Percentiles rank a stretch among this genome's conserved stretches.
These are phyloP conservation scores for Amanita polypyramis DNA, from an alignment of 768 basidiomycete genomes.

Conservation along the genomic window DNA sequence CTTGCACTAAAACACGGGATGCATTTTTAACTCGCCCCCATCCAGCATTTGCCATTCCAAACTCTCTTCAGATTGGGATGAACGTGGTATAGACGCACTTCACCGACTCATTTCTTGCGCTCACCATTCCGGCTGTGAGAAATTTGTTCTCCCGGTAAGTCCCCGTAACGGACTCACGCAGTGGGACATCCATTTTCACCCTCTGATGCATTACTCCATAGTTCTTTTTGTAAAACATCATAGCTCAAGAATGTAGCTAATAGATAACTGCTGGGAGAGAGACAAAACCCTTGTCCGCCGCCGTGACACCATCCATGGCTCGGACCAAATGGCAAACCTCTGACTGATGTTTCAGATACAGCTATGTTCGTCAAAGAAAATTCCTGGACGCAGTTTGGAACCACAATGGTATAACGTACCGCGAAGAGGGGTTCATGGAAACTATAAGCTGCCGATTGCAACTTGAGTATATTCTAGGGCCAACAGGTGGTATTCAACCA, in stretches of 20 bases:
- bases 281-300: constrained; percentile 56
- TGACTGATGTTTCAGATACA: constrained; percentile 59
- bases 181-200: constrained; percentile 50
- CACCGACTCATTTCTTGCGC: constrained; percentile 46
- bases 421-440: constrained; percentile 23
- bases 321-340: constrained; percentile 48
- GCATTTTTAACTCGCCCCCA: not conserved
- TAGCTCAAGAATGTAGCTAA: too few species aligned
- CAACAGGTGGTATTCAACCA: constrained; percentile 43
- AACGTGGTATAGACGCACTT: constrained; percentile 40
- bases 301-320: constrained; percentile 64
- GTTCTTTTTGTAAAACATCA: constrained; percentile 35
- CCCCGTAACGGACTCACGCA: too few species aligned
- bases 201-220: constrained; percentile 49
- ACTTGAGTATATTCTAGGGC: constrained; percentile 36
- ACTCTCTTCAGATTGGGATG: constrained; percentile 43
- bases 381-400: constrained; percentile 15
- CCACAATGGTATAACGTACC: not conserved
- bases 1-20: not conserved
- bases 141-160: constrained; percentile 60
- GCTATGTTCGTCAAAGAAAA: constrained; percentile 21
- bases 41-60: constrained; percentile 70
- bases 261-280: too few species aligned
- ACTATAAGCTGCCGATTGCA: constrained; percentile 16
- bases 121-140: constrained; percentile 43